These are phyloP conservation scores for Parachaetomium inaequale DNA, from an alignment of 495 filamentous ascomycete species.

Conservation along the genomic window DNA sequence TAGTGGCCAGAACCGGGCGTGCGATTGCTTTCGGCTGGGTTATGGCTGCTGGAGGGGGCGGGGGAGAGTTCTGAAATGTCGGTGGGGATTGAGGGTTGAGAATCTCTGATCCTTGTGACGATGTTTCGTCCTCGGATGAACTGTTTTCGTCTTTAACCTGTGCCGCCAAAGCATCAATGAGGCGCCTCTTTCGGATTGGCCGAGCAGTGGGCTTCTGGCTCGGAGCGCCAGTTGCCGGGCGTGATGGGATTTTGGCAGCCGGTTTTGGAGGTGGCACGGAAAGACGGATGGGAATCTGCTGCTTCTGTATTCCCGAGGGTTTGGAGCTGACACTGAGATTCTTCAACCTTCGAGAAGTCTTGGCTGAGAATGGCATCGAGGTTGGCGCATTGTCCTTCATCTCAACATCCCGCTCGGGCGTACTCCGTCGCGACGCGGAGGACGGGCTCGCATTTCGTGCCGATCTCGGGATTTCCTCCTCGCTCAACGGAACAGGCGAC, in stretches of 20 bases:
- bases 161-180: conserved; percentile 56
- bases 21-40: conserved; percentile 11
- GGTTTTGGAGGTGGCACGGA: conserved; percentile 22
- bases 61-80: conserved; percentile 17
- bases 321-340: conserved; percentile 27
- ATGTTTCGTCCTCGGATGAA: conserved; percentile 23
- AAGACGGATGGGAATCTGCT: conserved; percentile 41
- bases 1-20: conserved; percentile 19
- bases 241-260: conserved; percentile 16
- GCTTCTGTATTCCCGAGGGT: conserved; percentile 15
- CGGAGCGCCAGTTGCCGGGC: conserved; percentile 5
- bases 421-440: conserved; percentile 6
- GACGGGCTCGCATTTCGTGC: conserved; percentile 7
- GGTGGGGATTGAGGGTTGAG: conserved; percentile 1
- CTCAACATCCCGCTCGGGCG: conserved; percentile 28
- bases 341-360: conserved; percentile 27
- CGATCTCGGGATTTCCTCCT: conserved; percentile 18
- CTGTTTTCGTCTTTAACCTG: conserved; percentile 31
- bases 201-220: neutral
- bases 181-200: conserved; percentile 40
- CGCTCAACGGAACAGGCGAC: conserved; percentile 10
- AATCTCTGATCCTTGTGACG: conserved; percentile 9
- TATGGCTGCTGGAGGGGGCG: conserved; percentile 11
- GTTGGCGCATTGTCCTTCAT: conserved; percentile 21
- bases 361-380: conserved; percentile 29